Evolutionary conservation across 2,329 filamentous ascomycete genomes (phyloP).

Genomic region (Salinomyces thailandicus): DNA sequence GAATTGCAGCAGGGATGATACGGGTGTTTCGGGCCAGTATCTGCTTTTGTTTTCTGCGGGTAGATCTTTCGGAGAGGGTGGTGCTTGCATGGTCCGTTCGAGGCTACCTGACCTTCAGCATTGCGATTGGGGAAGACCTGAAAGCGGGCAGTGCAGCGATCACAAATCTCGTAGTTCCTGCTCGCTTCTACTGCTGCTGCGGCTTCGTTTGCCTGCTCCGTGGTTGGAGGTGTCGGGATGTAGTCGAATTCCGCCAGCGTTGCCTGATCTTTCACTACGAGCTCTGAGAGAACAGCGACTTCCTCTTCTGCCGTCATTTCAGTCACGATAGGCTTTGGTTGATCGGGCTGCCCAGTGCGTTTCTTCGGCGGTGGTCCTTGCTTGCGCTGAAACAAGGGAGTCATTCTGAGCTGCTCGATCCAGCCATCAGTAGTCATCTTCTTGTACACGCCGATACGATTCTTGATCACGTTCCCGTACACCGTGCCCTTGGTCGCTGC

Average conservation of each 20-base stretch:
- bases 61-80: slow-evolving; percentile 65
- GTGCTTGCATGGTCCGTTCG: slow-evolving; percentile 66
- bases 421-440: slow-evolving; percentile 65
- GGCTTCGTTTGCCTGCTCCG: slow-evolving; percentile 56
- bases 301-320: slow-evolving; percentile 61
- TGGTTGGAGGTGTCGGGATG: slow-evolving; percentile 55
- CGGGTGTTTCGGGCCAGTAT: slow-evolving; percentile 48
- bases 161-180: slow-evolving; percentile 76
- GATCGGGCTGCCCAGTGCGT: slow-evolving; percentile 25
- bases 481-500: slow-evolving; percentile 58
- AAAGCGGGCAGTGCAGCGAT: slow-evolving; percentile 76
- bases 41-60: slow-evolving; percentile 45
- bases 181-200: slow-evolving; percentile 54
- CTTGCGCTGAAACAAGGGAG: slow-evolving; percentile 5
- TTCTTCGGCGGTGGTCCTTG: slow-evolving; percentile 15
- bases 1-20: slow-evolving; percentile 73
- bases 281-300: slow-evolving; percentile 48
- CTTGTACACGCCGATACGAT: slow-evolving; percentile 63
- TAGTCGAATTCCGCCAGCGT: slow-evolving; percentile 63
- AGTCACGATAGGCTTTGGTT: slow-evolving; percentile 48
- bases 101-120: slow-evolving; percentile 64
- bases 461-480: slow-evolving; percentile 77
- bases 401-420: slow-evolving; percentile 34
- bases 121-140: slow-evolving; percentile 84
- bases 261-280: slow-evolving; percentile 52